Evolutionary conservation across 257 asterid genomes (phyloP), one percentile per base, ranked within the genome.

Genomic region (Nicotiana tabacum): DNA sequence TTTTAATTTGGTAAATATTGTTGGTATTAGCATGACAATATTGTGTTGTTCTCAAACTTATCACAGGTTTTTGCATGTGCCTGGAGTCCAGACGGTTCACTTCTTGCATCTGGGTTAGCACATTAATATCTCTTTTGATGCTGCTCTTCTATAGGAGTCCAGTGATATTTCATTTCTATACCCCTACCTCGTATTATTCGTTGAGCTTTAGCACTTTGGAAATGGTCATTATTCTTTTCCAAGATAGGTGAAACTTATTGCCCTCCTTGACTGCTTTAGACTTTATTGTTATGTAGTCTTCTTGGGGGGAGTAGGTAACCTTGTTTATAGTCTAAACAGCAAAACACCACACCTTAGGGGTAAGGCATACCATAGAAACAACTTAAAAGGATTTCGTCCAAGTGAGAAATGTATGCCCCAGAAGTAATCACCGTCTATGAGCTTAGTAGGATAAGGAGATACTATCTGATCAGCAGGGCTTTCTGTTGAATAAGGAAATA

Each of bases 1-100:
- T 15, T 27, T 15, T 10, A 3, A 76, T 27, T 51, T 76, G 80
- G 53, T 51, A 27, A 27, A 76, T 33, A 27, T 74, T 74, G 21
- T 27, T 51, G 64, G 53, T 29, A 76, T 76, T 24, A 51, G 37
- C 80, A 8, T 76, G 64, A 76, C 80, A 48, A 29, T 51, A 13
- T 48, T 17, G 9, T 65, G n/a, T 24, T 51, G 76, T 81, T 83
- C 70, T 82, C 83, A 81, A 78, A 61, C 68, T 67, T 80, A 68
- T 87, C 84, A 61, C 92, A 96, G 99, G 99, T 96, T 85, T 94
- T 93, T 90, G 98, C 99, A n/a, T 96, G 99, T 89, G 94, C 98
- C 11, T 96, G 99, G 99, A 93, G 94, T 83, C 97, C 99, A 51
- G 72, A 89, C 46, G 98, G 98, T 83, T 90, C 98, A 82, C 94